Conservation (phyloP, 805 yeast genomes). For the Isabelozyma pseudorhagii region DNA sequence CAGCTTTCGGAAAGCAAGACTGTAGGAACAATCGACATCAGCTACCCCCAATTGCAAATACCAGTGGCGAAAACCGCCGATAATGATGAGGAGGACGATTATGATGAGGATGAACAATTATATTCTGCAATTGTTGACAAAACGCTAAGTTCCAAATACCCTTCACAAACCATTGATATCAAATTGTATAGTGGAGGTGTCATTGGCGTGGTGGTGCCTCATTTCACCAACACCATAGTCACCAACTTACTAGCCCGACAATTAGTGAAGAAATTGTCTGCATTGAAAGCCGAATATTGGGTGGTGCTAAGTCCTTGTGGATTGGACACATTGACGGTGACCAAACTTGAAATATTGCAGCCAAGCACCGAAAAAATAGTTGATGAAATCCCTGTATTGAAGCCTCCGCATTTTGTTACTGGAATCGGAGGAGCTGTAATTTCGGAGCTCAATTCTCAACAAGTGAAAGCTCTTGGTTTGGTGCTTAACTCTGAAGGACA, state of each 20-base stretch:
- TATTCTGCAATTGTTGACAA: slow-evolving; percentile 32
- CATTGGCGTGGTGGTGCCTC: slow-evolving; percentile 26
- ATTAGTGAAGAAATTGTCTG: slow-evolving; percentile 12
- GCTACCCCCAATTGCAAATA: slow-evolving; percentile 7
- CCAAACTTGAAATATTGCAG: slow-evolving; percentile 1
- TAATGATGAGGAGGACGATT: slow-evolving; percentile 28
- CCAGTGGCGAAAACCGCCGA: slow-evolving; percentile 3
- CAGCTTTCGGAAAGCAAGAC: background rate
- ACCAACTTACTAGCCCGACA: slow-evolving; percentile 24
- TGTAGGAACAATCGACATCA: slow-evolving; percentile 6
- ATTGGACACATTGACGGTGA: background rate
- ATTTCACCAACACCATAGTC: slow-evolving; percentile 32
- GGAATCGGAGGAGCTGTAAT: slow-evolving; percentile 51
- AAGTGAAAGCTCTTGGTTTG: slow-evolving; percentile 11
- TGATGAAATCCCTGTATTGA: slow-evolving; percentile 23
- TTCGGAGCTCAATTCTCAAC: slow-evolving; percentile 17
- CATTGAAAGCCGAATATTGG: slow-evolving; percentile 17
- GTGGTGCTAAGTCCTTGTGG: slow-evolving; percentile 34
- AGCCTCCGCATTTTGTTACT: slow-evolving; percentile 62
- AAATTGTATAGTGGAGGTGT: slow-evolving; percentile 3
- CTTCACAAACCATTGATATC: slow-evolving; percentile 20
- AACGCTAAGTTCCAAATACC: slow-evolving; percentile 18
- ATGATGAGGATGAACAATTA: slow-evolving; percentile 50
- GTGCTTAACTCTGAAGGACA: slow-evolving; percentile 60
- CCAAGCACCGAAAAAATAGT: background rate